Evolutionary conservation across 1,284 basidiomycete species (phyloP).

Genomic region (Rhodotorula sp.): DNA sequence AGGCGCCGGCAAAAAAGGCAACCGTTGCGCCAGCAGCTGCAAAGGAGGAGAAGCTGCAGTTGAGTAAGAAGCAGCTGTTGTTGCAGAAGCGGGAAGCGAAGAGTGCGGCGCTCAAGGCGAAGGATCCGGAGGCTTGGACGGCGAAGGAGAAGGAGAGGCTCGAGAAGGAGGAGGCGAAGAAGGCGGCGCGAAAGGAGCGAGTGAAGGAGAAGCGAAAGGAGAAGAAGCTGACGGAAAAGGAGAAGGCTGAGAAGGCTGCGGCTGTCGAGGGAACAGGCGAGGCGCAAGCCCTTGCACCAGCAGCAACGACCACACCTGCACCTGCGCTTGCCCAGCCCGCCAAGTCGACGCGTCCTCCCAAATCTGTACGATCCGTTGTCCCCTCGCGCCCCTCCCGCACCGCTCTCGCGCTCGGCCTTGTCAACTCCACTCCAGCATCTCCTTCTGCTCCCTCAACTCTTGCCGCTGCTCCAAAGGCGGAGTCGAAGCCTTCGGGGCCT

Average conservation of each 20-base stretch:
- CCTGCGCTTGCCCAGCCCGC: constrained; percentile 38
- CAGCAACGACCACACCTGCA: constrained; percentile 51
- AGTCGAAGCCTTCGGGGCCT: no score
- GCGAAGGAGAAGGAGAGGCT: constrained; percentile 15
- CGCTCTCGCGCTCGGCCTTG: constrained; percentile 27
- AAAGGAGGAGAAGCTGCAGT: not conserved
- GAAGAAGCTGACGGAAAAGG: constrained; percentile 4
- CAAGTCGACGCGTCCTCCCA: constrained; percentile 3
- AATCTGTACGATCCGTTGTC: constrained; percentile 10
- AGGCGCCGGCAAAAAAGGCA: not conserved
- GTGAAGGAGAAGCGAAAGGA: constrained; percentile 26
- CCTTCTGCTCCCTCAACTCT: constrained; percentile 5
- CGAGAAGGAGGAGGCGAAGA: constrained; percentile 23
- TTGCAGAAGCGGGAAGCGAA: constrained; percentile 18
- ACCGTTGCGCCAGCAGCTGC: not conserved
- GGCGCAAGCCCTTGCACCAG: constrained; percentile 43
- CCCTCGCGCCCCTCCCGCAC: constrained; percentile 32
- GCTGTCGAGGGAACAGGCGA: not conserved
- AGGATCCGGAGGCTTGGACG: constrained; percentile 29
- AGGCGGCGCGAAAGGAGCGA: constrained; percentile 16
- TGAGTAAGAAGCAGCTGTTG: constrained; percentile 23
- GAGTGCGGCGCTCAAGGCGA: constrained; percentile 23
- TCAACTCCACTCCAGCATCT: constrained; percentile 9
- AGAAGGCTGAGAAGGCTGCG: constrained; percentile 6
- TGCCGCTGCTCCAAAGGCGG: not conserved